These are phyloP conservation scores for Rutstroemia sp. DNA, from an alignment of 2,329 filamentous ascomycete genomes.

Conservation along the genomic window DNA sequence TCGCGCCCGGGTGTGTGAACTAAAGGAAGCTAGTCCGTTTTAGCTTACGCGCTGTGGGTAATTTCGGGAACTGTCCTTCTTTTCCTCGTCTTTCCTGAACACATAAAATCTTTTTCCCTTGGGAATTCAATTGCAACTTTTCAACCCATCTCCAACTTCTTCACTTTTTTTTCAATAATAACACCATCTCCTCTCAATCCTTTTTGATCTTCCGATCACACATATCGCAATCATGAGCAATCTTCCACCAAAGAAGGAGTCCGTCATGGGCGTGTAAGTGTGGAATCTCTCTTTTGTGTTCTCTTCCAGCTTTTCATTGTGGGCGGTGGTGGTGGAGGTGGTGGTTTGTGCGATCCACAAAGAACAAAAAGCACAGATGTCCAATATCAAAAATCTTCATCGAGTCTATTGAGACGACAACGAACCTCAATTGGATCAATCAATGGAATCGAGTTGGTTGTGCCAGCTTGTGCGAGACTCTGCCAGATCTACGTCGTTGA, in stretches of 20 bases:
- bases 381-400: too few relatives aligned
- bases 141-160: slow-evolving; percentile 18
- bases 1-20: not conserved
- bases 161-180: slow-evolving; percentile 19
- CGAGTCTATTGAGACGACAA: too few relatives aligned
- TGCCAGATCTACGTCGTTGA: not conserved
- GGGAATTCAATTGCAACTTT: slow-evolving; percentile 9
- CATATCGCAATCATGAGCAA: slow-evolving; percentile 34
- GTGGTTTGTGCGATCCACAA: not conserved
- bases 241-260: slow-evolving; percentile 46
- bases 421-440: too few relatives aligned
- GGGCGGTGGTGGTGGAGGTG: slow-evolving; percentile 14
- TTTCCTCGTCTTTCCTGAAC: slow-evolving; percentile 12
- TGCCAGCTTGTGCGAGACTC: not conserved
- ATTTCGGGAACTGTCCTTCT: slow-evolving; percentile 13
- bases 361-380: not conserved
- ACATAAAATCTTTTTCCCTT: slow-evolving; percentile 18
- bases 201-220: slow-evolving; percentile 38
- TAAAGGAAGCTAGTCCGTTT: not conserved
- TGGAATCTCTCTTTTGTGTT: slow-evolving; percentile 15
- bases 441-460: too few relatives aligned
- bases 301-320: slow-evolving; percentile 11
- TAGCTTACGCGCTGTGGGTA: slow-evolving; percentile 8
- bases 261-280: slow-evolving; percentile 61
- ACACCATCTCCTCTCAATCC: slow-evolving; percentile 54